Base-by-base conservation (phyloP, 2,329 filamentous ascomycete genomes). In the Calonectria ilicicola region DNA sequence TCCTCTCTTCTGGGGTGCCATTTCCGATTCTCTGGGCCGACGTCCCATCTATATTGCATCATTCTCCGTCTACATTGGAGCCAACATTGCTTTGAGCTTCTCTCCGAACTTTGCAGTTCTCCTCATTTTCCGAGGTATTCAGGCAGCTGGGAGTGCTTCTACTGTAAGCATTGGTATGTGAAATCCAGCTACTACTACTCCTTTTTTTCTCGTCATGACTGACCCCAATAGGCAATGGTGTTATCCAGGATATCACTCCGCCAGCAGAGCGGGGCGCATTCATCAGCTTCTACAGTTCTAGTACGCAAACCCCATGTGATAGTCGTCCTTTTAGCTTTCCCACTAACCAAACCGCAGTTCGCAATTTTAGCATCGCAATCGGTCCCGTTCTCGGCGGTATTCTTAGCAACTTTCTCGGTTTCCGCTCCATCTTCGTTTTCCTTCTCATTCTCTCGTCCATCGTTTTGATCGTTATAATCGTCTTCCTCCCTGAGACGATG, bases 11-110 rank as follows among this genome's bases (percentile, higher is more conserved):
- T 89, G 86, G 85, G 86, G 85, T 9, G 83, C 87, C 0, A 79
- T 90, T 19, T 87, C 87, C 5, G 87, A 90, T 74, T 80, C 81
- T 1, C 66, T 85, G 7, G 88, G 88, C 1, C 84, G 88, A 9
- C 83, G 88, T 38, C 81, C 83, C 1, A 83, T 86, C n/a, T 88
- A 86, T 67, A 82, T 87, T 27, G 82, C 82, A 27, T 86, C 86
- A 5, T 86, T 89, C 46, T 44, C 80, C 29, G 83, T 89, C 12
- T 89, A 89, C 66, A 83, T 88, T 5, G 69, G 83, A 32, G 82
- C 88, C 9, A 89, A 88, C 70, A 80, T 89, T 26, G 84, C 80
- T 0, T 81, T 89, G 17, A 86, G 81, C n/a, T 83, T 88, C 12
- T 84, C 83, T 5, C 82, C 83, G 1, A 87, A 84, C 64, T 88